Percentiles rank a stretch among this genome's conserved stretches.
Conservation (phyloP, 148 eudicot genomes). For the Rhododendron williamsianum region DNA sequence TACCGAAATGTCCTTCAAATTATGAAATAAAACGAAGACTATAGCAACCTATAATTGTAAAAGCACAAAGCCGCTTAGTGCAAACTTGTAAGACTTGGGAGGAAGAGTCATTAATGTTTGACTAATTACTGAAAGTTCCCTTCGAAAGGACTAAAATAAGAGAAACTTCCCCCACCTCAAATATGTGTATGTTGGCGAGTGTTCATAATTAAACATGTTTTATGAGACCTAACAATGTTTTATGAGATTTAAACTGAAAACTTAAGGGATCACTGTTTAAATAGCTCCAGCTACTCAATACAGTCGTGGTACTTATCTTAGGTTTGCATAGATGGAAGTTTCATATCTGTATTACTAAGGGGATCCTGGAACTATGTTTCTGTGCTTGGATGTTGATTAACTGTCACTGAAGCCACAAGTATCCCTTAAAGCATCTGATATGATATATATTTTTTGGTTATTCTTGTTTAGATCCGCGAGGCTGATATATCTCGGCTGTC, state of each 20-base stretch:
- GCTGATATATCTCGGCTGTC: constrained; percentile 96
- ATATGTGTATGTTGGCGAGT: not conserved
- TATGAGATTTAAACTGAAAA: not conserved
- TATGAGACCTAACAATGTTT: not conserved
- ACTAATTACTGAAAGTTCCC: not conserved
- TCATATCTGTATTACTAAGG: not conserved
- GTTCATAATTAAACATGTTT: not conserved
- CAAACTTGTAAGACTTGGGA: not conserved
- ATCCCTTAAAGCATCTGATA: not conserved
- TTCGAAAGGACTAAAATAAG: not conserved
- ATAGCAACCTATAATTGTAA: not conserved
- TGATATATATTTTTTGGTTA: too few species aligned
- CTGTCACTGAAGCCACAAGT: not conserved
- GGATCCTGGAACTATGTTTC: not conserved
- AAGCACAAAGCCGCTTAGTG: not conserved
- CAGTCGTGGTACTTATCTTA: not conserved
- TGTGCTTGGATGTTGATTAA: not conserved
- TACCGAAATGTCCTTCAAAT: not conserved
- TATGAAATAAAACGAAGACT: not conserved
- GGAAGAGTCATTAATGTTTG: not conserved
- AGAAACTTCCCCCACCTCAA: not conserved
- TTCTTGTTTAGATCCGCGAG: constrained; percentile 69
- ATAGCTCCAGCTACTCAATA: not conserved
- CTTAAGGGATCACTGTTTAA: not conserved
- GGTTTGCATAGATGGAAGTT: not conserved